Evolutionary conservation across 1,139 yeast species (phyloP), one percentile per base, ranked within the genome.

Genomic region (Yamadazyma diddensiae): DNA sequence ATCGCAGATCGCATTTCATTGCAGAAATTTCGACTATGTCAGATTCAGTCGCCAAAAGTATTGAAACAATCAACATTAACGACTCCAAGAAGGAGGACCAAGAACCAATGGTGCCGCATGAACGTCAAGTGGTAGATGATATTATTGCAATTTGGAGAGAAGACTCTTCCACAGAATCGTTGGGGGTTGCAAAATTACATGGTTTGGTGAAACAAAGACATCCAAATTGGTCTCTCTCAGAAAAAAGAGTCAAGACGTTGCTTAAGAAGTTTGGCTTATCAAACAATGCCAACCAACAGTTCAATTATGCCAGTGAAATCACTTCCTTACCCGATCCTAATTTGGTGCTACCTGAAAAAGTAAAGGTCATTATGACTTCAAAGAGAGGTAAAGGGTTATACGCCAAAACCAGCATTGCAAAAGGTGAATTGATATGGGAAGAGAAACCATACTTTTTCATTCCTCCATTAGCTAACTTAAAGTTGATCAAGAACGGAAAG

Each of bases 391-490:
- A 77, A 49, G 72, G 79, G 24, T 47, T 77, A 26, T 65, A 62
- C 49, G 64, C 80, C 0, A 65, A 67, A 30, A 53, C 55, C 15
- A 49, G 50, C 9, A 73, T 80, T 26, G 53, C 61, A 3, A 65
- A 69, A 37, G 82, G 80, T 3, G 73, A 69, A 3, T 40, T 72
- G 27, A 50, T 85, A 4, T 81, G 87, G 79, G 63, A 67, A 27
- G 82, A 79, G 43, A 45, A 53, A 1, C 90, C 94, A 1, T 61
- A 83, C 32, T 76, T 85, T 33, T 70, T 77, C 24, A 62, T 85
- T 0, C 90, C 95, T 0, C 84, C 86, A 1, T 66, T 85, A 46
- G 92, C 84, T 12, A 74, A 82, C 41, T 57, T 78, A 21, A 70
- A 76, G 29, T 60, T 86, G 37, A 76, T 85, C 42, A 70, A 74